Base-by-base conservation (phyloP, 768 basidiomycete species). In the Nidularia sp. region DNA sequence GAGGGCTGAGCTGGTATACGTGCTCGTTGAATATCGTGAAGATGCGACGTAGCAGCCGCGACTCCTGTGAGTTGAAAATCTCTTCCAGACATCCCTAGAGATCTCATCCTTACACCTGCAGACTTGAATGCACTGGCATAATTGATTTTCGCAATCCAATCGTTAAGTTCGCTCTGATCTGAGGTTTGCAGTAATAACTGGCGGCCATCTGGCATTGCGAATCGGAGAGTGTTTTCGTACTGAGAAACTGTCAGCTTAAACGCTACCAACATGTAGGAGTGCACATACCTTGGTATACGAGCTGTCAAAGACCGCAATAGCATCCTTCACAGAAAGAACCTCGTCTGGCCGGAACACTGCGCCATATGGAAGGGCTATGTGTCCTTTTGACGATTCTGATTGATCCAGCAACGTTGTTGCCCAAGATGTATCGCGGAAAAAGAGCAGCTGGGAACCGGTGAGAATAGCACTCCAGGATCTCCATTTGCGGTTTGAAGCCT, bases 51-150 rank as follows among this genome's bases (percentile, higher is more conserved):
- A 13, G 93, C 92, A 18, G 93, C 92, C 25, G 92, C 93, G 8
- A 88, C 81, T 22, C 91, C 92, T 2, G 90, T 88, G 39, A 90
- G 76, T 55, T 88, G 80, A 32, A 90, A 81, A 58, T 86, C 88
- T 59, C 76, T 78, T 45, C 77, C 74, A 15, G 85, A 80, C 77
- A 93, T 83, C 13, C 79, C 82, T 9, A 79, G 69, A 0, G 89
- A 77, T 18, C 94, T 83, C 82, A 97, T 93, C 44, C 83, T 78
- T 35, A 98, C 75, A 7, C 88, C 88, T 12, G 85, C 78, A 1
- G 91, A 84, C 70, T 88, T 93, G 81, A 97, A 98, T 4, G 91
- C 77, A 53, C 92, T 88, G 2, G 93, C 93, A 63, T 97, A 98
- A 69, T 99, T 99, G 62, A 98, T 93, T 33, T 79, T 76, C 10